phyloP scores from a whole-genome alignment of 1,139 yeast genomes.

The Yamadazyma mexicana region DNA sequence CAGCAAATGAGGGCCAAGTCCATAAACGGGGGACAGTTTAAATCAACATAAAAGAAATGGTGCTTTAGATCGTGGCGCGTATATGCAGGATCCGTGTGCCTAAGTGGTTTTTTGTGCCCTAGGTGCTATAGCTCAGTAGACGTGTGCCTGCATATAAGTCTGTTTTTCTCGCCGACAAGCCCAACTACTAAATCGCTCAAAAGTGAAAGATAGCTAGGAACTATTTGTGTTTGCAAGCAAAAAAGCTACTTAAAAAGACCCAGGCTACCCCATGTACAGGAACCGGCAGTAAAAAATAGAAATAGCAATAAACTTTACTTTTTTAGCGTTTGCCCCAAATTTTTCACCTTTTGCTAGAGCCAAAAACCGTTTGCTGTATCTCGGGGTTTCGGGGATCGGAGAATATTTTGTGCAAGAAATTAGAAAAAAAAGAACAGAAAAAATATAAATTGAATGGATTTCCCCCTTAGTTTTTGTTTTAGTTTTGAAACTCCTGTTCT shows the following conservation, averaged over 20 bases:
- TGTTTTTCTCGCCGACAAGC: too few species aligned
- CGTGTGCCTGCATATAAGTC: too few species aligned
- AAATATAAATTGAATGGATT: slow-evolving; percentile 7
- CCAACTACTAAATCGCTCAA: neutral
- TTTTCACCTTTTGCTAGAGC: too few species aligned
- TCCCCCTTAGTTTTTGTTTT: slow-evolving; percentile 3
- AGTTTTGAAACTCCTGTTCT: neutral
- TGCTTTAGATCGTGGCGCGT: neutral
- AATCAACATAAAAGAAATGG: too few species aligned
- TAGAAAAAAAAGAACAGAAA: neutral
- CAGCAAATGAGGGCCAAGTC: slow-evolving; percentile 2
- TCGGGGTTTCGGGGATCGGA: slow-evolving; percentile 16
- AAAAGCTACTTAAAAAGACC: too few species aligned
- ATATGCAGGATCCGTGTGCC: neutral
- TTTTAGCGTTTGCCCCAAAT: too few species aligned
- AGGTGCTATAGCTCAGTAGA: too few species aligned
- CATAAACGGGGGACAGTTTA: slow-evolving; percentile 1
- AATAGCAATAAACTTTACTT: too few species aligned
- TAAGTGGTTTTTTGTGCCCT: too few species aligned
- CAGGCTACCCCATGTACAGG: too few species aligned
- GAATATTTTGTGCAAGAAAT: slow-evolving; percentile 6
- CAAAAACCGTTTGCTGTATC: neutral
- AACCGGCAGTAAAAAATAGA: too few species aligned
- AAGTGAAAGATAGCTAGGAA: neutral
- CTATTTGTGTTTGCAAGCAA: too few species aligned